Evolutionary conservation across 495 filamentous ascomycete species (phyloP).

Genomic region (Aspergillus haitiensis): DNA sequence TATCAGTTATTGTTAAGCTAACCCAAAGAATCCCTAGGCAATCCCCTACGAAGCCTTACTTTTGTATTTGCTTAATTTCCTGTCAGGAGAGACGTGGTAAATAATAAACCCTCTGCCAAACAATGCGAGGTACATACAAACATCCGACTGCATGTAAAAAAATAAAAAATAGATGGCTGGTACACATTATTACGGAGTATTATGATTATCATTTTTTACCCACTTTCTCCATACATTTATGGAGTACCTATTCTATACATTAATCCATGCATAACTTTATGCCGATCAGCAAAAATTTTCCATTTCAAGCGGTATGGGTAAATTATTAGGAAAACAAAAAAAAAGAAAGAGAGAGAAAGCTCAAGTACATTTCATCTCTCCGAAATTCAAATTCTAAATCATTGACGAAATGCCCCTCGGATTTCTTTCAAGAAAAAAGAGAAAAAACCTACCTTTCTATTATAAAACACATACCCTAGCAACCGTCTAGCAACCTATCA

Average conservation of each 20-base stretch:
- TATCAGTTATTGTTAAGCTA: background rate
- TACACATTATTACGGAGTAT: background rate
- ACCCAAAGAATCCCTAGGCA: too few relatives aligned
- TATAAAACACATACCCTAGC: too few relatives aligned
- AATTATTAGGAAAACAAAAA: background rate
- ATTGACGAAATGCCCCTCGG: too few relatives aligned
- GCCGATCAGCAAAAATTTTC: background rate
- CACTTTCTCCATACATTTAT: too few relatives aligned
- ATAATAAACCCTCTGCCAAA: background rate
- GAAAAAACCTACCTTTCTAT: too few relatives aligned
- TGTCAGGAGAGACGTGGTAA: background rate
- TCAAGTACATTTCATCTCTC: too few relatives aligned
- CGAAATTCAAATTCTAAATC: too few relatives aligned
- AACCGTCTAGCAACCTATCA: too few relatives aligned
- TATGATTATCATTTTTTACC: too few relatives aligned
- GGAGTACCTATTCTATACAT: too few relatives aligned
- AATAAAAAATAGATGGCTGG: background rate
- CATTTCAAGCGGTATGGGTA: background rate
- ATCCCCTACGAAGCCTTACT: background rate
- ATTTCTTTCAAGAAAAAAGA: too few relatives aligned
- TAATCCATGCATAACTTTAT: background rate
- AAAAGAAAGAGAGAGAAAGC: too few relatives aligned
- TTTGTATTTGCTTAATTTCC: background rate
- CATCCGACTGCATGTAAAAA: background rate
- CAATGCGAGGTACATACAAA: background rate